phyloP scores from a whole-genome alignment of 2,329 filamentous ascomycete genomes.

The Ciborinia camelliae region DNA sequence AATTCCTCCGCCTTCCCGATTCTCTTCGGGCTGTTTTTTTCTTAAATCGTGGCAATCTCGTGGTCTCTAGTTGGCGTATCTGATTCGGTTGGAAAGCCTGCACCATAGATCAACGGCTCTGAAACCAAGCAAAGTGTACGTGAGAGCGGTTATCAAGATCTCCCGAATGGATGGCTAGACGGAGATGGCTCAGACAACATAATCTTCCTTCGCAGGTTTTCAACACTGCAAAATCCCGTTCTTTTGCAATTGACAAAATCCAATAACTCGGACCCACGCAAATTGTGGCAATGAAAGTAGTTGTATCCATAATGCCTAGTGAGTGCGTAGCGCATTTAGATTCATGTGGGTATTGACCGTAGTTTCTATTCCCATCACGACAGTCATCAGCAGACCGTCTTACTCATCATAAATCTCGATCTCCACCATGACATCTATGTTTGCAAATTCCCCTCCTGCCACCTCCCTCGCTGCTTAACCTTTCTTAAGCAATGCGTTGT shows the following conservation, averaged over 20 bases:
- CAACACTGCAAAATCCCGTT: background rate
- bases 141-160: slow-evolving; percentile 1
- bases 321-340: background rate
- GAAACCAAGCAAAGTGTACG: slow-evolving; percentile 7
- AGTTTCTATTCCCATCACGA: background rate
- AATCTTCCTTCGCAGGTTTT: background rate
- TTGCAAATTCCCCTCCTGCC: background rate
- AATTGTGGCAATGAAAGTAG: background rate
- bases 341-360: background rate
- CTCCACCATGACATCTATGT: background rate
- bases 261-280: background rate
- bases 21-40: background rate
- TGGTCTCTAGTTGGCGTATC: background rate
- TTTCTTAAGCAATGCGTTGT: background rate
- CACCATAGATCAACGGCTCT: background rate
- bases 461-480: background rate
- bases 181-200: slow-evolving; percentile 8
- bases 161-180: slow-evolving; percentile 2
- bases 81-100: background rate
- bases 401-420: background rate
- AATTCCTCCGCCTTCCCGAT: slow-evolving; percentile 17
- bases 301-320: background rate
- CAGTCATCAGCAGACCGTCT: background rate
- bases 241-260: background rate
- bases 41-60: background rate